Evolutionary conservation across 495 filamentous ascomycete species (phyloP), one percentile per base, ranked within the genome.

Genomic region (Lentithecium fluviatile): DNA sequence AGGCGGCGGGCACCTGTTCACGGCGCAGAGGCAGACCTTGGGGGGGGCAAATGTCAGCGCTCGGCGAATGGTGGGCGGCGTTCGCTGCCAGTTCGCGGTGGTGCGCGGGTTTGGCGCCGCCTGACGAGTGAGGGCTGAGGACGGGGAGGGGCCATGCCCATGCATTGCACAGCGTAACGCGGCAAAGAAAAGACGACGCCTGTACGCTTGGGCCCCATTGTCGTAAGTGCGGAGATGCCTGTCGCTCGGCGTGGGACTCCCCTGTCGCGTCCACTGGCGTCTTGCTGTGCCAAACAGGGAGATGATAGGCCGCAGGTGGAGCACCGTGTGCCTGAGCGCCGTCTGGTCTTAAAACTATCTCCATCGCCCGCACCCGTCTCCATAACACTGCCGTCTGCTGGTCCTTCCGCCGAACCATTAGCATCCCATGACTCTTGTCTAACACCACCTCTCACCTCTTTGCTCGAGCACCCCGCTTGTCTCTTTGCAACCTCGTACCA

Each of bases 321-420:
- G n/a, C 17, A 8, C 36, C 2, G 17, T 32, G 60, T 64, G 52
- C 60, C 60, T 64, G 60, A 52, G 52, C 45, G 60, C 12, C 58
- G 29, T 17, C 45, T 24, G 17, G 19, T 52, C 54, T 52, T 58
- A 58, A 55, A 36, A 61, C 51, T 17, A 48, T 51, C 58, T 25
- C 37, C 58, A 15, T 62, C 59, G 59, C 59, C 58, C 45, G 52
- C 59, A 6, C 48, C 54, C 60, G 53, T 57, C 48, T 53, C 60
- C 54, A 26, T 53, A 58, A 25, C 2, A 13, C 53, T 43, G 12
- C 53, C 53, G 52, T 52, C 60, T 52, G 60, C 40, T 58, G 60
- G 47, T 36, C 60, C 52, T 43, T 23, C 25, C 59, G 29, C 51
- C 47, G 43, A 43, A 19, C 12, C 29, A 17, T 42, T 8, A n/a